Evolutionary conservation across 2,329 filamentous ascomycete species (phyloP).

Genomic region (Pseudogymnoascus sp.): DNA sequence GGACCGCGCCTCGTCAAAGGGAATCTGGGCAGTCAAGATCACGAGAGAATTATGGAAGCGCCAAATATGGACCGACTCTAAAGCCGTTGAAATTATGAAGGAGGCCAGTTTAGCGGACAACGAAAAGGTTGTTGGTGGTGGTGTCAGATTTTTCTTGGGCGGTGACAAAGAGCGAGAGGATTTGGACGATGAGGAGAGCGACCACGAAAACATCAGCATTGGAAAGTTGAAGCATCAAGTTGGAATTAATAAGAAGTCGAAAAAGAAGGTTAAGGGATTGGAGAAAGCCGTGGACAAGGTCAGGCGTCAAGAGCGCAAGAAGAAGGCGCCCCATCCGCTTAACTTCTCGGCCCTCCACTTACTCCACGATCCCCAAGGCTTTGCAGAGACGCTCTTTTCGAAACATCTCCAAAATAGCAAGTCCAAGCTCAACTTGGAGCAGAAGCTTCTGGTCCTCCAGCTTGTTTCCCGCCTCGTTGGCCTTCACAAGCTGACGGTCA

Average conservation of each 20-base stretch:
- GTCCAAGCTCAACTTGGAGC: slow-evolving; percentile 76
- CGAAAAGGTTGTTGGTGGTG: slow-evolving; percentile 82
- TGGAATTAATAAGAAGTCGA: slow-evolving; percentile 93
- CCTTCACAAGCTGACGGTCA: slow-evolving; percentile 82
- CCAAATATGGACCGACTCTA: slow-evolving; percentile 90
- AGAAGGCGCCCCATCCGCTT: slow-evolving; percentile 74
- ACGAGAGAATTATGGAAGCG: slow-evolving; percentile 94
- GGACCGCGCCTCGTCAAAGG: slow-evolving; percentile 76
- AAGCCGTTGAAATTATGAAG: slow-evolving; percentile 97
- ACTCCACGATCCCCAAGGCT: slow-evolving; percentile 87
- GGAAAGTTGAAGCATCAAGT: slow-evolving; percentile 74
- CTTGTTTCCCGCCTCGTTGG: slow-evolving; percentile 86
- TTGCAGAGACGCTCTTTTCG: slow-evolving; percentile 80
- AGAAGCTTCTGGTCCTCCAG: slow-evolving; percentile 83
- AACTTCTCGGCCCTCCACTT: slow-evolving; percentile 96
- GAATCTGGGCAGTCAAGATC: slow-evolving; percentile 92
- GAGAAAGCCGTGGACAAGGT: slow-evolving; percentile 76
- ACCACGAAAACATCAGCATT: slow-evolving; percentile 76
- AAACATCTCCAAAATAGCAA: slow-evolving; percentile 87
- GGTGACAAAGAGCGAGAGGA: slow-evolving; percentile 95
- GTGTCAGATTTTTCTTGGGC: slow-evolving; percentile 88
- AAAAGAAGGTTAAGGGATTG: slow-evolving; percentile 73
- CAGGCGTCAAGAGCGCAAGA: slow-evolving; percentile 78
- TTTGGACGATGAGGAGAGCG: slow-evolving; percentile 78
- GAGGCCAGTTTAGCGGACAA: slow-evolving; percentile 83